Conservation (phyloP, 2,329 filamentous ascomycete genomes). For the Thermothelomyces thermophilus region DNA sequence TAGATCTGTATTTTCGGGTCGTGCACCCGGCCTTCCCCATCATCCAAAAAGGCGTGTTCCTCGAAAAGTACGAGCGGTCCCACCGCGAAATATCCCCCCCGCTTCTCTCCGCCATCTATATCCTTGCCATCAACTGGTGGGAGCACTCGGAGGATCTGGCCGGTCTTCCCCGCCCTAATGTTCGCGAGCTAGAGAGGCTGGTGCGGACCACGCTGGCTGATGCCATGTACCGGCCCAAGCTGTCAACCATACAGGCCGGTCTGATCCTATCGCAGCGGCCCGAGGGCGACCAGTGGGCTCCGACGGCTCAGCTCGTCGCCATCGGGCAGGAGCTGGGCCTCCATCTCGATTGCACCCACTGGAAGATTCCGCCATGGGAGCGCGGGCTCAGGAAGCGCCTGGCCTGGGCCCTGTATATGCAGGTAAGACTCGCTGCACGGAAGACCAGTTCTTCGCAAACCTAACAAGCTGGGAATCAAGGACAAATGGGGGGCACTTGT, state of each 20-base stretch:
- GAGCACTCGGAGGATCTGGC: slow-evolving; percentile 63
- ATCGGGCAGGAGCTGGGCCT: slow-evolving; percentile 82
- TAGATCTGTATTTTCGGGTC: slow-evolving; percentile 75
- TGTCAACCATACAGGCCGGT: slow-evolving; percentile 73
- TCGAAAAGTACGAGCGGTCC: slow-evolving; percentile 68
- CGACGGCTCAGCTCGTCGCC: slow-evolving; percentile 82
- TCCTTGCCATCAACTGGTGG: slow-evolving; percentile 86
- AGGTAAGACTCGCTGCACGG: slow-evolving; percentile 9
- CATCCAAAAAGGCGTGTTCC: slow-evolving; percentile 71
- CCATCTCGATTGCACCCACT: slow-evolving; percentile 77
- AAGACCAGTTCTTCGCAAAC: no score
- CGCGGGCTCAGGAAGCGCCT: slow-evolving; percentile 76
- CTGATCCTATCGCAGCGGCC: slow-evolving; percentile 68
- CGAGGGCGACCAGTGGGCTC: slow-evolving; percentile 72
- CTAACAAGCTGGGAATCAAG: slow-evolving; percentile 42
- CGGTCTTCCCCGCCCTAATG: slow-evolving; percentile 59
- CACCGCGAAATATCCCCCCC: slow-evolving; percentile 70
- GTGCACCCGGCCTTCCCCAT: slow-evolving; percentile 79
- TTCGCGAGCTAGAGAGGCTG: slow-evolving; percentile 65
- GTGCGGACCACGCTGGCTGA: slow-evolving; percentile 59
- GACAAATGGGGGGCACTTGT: slow-evolving; percentile 81
- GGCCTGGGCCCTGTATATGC: slow-evolving; percentile 72
- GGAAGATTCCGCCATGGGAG: slow-evolving; percentile 87
- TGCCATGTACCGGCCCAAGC: slow-evolving; percentile 74
- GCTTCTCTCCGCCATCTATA: slow-evolving; percentile 72